Percentiles rank a stretch among this genome's conserved stretches.
Conservation (phyloP, 2,329 filamentous ascomycete species). For the Fragosphaeria purpurea region DNA sequence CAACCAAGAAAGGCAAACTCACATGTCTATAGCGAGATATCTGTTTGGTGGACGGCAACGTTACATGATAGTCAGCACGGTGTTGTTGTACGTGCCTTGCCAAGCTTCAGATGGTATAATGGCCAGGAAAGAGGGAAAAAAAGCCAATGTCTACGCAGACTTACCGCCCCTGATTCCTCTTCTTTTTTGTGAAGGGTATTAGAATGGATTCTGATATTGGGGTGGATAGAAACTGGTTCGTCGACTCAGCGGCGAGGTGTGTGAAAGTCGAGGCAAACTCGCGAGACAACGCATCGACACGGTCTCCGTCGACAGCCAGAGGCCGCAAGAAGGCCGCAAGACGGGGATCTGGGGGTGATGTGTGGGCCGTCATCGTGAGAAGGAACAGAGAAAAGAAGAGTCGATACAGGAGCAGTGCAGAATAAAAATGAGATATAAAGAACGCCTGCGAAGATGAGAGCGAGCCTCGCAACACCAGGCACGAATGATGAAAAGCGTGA, state of each 20-base stretch:
- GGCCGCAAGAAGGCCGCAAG: constrained; percentile 40
- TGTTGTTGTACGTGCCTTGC: background rate
- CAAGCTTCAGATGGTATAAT: too few species aligned
- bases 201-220: constrained; percentile 52
- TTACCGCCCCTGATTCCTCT: constrained; percentile 36
- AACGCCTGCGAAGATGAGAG: background rate
- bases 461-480: too few species aligned
- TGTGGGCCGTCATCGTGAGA: background rate
- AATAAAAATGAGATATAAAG: background rate
- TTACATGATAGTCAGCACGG: constrained; percentile 11
- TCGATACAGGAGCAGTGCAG: too few species aligned
- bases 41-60: constrained; percentile 23
- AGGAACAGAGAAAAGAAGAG: too few species aligned
- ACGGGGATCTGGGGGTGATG: background rate
- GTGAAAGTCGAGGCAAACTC: constrained; percentile 38
- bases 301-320: constrained; percentile 36
- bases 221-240: constrained; percentile 48
- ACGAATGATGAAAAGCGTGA: too few species aligned
- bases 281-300: constrained; percentile 35
- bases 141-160: constrained; percentile 16
- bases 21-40: constrained; percentile 58
- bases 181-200: constrained; percentile 30
- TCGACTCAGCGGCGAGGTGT: constrained; percentile 40
- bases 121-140: too few species aligned
- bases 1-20: constrained; percentile 19